Percentiles rank a stretch among this genome's conserved stretches.
phyloP scores from a whole-genome alignment of 805 yeast species.

The Priceomyces castillae region DNA sequence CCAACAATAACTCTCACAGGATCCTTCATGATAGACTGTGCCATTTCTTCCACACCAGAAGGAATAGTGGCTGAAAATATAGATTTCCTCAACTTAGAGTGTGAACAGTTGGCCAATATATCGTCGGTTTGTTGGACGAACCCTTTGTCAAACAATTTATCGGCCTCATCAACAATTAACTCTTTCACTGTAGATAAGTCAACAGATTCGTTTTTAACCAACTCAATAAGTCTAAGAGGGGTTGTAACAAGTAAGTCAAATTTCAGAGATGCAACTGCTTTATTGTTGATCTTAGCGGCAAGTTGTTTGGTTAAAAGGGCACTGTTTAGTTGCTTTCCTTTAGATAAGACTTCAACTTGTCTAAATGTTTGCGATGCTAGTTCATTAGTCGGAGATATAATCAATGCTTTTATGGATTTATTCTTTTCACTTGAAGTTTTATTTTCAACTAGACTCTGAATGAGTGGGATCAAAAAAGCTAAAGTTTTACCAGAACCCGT shows the following conservation, averaged over 20 bases:
- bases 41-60: conserved; percentile 86
- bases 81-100: conserved; percentile 58
- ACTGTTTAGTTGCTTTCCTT: conserved; percentile 54
- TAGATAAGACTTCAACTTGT: conserved; percentile 58
- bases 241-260: conserved; percentile 84
- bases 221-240: conserved; percentile 83
- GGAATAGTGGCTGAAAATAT: conserved; percentile 96
- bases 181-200: conserved; percentile 67
- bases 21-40: conserved; percentile 77
- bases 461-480: conserved; percentile 80
- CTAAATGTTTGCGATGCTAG: conserved; percentile 81
- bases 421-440: conserved; percentile 25
- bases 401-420: conserved; percentile 66
- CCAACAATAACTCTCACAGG: conserved; percentile 88
- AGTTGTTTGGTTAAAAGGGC: conserved; percentile 70
- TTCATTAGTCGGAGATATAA: conserved; percentile 93
- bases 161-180: conserved; percentile 93
- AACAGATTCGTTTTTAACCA: conserved; percentile 59
- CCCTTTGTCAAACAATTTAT: conserved; percentile 80
- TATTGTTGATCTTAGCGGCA: conserved; percentile 64
- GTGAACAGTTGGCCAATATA: conserved; percentile 59
- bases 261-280: conserved; percentile 55
- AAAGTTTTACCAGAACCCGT: conserved; percentile 98
- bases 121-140: conserved; percentile 90
- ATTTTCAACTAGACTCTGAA: conserved; percentile 46